These are phyloP conservation scores for Sporormia fimetaria DNA, from an alignment of 495 filamentous ascomycete genomes.

Conservation along the genomic window DNA sequence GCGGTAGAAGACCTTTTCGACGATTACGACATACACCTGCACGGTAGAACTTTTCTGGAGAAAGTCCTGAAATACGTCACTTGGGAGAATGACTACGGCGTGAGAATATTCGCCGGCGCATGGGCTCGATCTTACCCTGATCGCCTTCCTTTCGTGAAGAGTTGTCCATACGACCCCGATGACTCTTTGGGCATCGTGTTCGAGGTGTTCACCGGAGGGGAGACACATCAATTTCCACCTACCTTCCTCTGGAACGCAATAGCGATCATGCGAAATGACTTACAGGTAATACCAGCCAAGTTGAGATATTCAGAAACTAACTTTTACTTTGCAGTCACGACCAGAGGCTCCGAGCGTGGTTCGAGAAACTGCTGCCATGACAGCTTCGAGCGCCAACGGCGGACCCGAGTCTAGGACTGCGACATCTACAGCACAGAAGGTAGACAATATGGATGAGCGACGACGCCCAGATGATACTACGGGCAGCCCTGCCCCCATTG, in stretches of 20 bases:
- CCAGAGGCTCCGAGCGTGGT: too few relatives aligned
- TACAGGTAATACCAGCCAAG: not conserved
- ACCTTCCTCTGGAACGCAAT: slow-evolving; percentile 13
- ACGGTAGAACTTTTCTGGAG: slow-evolving; percentile 38
- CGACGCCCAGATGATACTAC: too few relatives aligned
- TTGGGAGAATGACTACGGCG: slow-evolving; percentile 4
- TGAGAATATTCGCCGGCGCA: not conserved
- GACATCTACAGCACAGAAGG: too few relatives aligned
- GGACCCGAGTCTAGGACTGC: too few relatives aligned
- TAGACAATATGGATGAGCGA: too few relatives aligned
- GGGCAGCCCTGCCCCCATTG: too few relatives aligned
- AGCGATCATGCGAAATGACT: slow-evolving; percentile 4
- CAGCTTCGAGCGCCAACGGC: too few relatives aligned
- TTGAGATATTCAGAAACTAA: too few relatives aligned
- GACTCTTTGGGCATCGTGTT: slow-evolving; percentile 7
- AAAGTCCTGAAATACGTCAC: slow-evolving; percentile 14
- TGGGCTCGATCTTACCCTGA: slow-evolving; percentile 11
- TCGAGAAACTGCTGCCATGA: too few relatives aligned
- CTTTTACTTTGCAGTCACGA: too few relatives aligned
- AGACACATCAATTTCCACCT: not conserved
- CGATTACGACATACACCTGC: slow-evolving; percentile 37
- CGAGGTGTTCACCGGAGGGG: slow-evolving; percentile 11
- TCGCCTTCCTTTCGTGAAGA: not conserved
- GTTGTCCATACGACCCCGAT: slow-evolving; percentile 1
- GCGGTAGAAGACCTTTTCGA: slow-evolving; percentile 44